Conservation (phyloP, 768 basidiomycete species). For the Russula brevipes region DNA sequence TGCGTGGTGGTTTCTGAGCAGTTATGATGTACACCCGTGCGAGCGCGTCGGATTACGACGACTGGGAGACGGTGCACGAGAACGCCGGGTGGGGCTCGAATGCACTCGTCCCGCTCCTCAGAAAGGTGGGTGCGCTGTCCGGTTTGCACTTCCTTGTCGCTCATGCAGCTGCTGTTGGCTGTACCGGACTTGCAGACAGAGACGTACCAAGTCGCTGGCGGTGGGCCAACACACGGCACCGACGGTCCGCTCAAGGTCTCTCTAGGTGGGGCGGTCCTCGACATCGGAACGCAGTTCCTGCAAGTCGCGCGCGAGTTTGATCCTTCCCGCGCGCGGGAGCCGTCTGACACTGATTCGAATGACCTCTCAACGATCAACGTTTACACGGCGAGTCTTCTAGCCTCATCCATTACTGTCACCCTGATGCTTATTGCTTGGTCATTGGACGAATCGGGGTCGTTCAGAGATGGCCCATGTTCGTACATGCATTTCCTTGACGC, state of each 20-base stretch:
- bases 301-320: constrained; percentile 28
- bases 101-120: constrained; percentile 52
- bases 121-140: constrained; percentile 39
- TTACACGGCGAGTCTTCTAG: constrained; percentile 26
- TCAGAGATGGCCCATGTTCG: constrained; percentile 55
- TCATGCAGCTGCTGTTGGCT: not conserved
- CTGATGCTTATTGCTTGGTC: not conserved
- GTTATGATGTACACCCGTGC: constrained; percentile 50
- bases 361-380: constrained; percentile 28
- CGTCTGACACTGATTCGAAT: constrained; percentile 26
- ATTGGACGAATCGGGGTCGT: not conserved
- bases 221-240: constrained; percentile 41
- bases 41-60: constrained; percentile 59
- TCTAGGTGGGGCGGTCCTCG: constrained; percentile 26
- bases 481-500: not conserved
- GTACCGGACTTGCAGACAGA: constrained; percentile 31
- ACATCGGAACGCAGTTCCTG: constrained; percentile 30
- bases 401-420: too few relatives aligned
- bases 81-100: constrained; percentile 60
- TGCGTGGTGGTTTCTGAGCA: not conserved
- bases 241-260: constrained; percentile 41
- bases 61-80: constrained; percentile 47
- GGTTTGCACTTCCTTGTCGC: not conserved
- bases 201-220: constrained; percentile 34
- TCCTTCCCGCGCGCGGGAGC: constrained; percentile 18